These are phyloP conservation scores for Colletotrichum caudatum DNA, from an alignment of 2,329 filamentous ascomycete species.

Conservation along the genomic window DNA sequence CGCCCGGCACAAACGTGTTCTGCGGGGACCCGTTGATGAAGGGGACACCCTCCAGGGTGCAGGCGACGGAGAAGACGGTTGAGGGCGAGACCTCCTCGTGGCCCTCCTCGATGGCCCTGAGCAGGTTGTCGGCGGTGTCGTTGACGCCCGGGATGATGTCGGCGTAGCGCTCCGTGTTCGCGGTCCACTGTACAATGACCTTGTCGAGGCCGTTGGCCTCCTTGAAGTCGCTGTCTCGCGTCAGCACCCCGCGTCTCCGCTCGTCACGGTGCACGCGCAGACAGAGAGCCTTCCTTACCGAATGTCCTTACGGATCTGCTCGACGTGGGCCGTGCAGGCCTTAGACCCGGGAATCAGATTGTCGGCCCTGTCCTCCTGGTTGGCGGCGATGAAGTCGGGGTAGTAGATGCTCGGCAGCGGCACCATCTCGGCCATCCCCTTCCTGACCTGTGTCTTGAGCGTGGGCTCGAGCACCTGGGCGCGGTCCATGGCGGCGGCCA, in stretches of 20 bases:
- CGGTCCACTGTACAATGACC: constrained; percentile 97
- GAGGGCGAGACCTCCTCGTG: constrained; percentile 95
- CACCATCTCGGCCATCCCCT: constrained; percentile 91
- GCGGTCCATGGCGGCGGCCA: constrained; percentile 94
- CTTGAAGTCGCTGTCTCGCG: constrained; percentile 81
- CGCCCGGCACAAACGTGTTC: constrained; percentile 98
- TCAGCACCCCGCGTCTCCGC: constrained; percentile 13
- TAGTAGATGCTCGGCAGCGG: constrained; percentile 98
- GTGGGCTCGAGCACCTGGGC: constrained; percentile 95
- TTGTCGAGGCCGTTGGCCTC: constrained; percentile 86
- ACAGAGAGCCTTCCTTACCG: constrained; percentile 48
- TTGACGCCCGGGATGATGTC: constrained; percentile 91
- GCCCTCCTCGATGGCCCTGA: constrained; percentile 86
- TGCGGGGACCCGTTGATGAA: constrained; percentile 99
- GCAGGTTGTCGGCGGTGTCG: constrained; percentile 93
- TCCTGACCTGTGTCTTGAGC: constrained; percentile 87
- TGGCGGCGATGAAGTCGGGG: constrained; percentile 98
- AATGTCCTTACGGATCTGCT: constrained; percentile 93
- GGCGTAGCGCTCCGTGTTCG: constrained; percentile 97
- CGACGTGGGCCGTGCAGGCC: constrained; percentile 88
- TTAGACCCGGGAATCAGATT: constrained; percentile 87
- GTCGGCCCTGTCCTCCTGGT: constrained; percentile 96
- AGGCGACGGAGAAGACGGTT: constrained; percentile 94
- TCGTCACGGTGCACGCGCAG: neutral
- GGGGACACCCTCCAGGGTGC: constrained; percentile 87